Evolutionary conservation across 2,329 filamentous ascomycete species (phyloP), one percentile per base, ranked within the genome.

Genomic region (Colletotrichum lentis): DNA sequence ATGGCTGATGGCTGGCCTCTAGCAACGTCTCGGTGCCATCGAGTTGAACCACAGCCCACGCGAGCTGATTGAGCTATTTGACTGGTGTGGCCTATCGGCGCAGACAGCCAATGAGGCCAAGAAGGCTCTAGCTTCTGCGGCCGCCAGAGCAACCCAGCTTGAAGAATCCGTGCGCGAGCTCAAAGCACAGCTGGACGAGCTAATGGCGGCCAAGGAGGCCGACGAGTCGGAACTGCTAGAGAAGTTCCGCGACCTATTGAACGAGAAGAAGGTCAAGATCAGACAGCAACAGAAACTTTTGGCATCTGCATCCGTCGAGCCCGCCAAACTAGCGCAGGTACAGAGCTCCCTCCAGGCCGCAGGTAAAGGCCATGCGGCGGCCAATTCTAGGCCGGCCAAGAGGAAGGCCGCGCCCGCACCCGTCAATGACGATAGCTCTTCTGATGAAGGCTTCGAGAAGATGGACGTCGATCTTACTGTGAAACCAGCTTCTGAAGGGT

Each of bases 211-310:
- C 16, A 94, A 94, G 75, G 82, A 86, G 54, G 85, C 87, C 20
- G 85, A 92, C 70, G 91, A 94, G 77, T 83, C 84, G 1, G 83
- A 84, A 20, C 79, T 94, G 64, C 78, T 94, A 1, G 85, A 86
- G 69, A 93, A 92, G 75, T 93, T 93, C 72, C 85, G 87, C 62
- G 82, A 86, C 63, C 80, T 95, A 2, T 80, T 94, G 1, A 94
- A 94, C 72, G 87, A 91, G 76, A 95, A 95, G 80, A 94, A 94
- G 77, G 81, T 90, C 60, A 94, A 92, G 78, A 94, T 94, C 57
- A 81, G 91, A 50, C 86, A 93, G 73, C 91, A 93, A 77, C 88
- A 91, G 73, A 84, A 86, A 46, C 78, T 91, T 22, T 78, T 93
- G 27, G 77, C 80, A 3, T 72, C 79, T 2, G 82, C 81, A 3